These are phyloP conservation scores for Phalaenopsis hybrid DNA, from an alignment of 116 monocot genomes.

Conservation along the genomic window DNA sequence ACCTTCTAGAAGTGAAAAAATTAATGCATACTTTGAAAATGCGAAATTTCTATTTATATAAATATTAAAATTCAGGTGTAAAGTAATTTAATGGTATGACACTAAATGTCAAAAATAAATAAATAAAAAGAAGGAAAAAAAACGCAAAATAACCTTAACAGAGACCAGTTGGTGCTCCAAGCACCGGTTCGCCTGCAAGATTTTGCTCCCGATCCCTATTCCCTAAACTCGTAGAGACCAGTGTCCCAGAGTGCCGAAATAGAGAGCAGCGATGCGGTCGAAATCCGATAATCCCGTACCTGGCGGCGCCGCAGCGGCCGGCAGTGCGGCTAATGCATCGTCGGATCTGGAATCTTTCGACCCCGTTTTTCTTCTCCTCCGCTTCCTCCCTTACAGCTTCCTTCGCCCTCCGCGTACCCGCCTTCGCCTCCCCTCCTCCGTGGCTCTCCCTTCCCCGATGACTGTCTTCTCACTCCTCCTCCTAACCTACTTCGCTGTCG, in stretches of 20 bases:
- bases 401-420: conserved; percentile 78
- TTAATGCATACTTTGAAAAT: no score
- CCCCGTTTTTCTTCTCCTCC: conserved; percentile 50
- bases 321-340: conserved; percentile 6
- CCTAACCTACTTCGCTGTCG: conserved; percentile 87
- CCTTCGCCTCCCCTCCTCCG: conserved; percentile 52
- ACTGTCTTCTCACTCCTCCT: conserved; percentile 69
- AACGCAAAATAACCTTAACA: no score
- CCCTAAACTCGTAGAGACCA: no score
- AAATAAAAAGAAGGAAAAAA: no score
- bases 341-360: conserved; percentile 41
- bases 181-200: no score
- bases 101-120: no score
- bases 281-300: conserved; percentile 27
- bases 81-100: no score
- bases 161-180: no score
- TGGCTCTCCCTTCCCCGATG: conserved; percentile 54
- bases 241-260: not conserved
- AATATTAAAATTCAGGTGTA: no score
- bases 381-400: conserved; percentile 68
- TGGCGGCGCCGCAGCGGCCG: conserved; percentile 14
- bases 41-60: no score
- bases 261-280: conserved; percentile 18
- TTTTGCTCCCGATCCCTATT: no score
- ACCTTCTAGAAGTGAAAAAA: no score